phyloP scores from a whole-genome alignment of 352 stramenopile genomes.

The Aphanomyces invadans region DNA sequence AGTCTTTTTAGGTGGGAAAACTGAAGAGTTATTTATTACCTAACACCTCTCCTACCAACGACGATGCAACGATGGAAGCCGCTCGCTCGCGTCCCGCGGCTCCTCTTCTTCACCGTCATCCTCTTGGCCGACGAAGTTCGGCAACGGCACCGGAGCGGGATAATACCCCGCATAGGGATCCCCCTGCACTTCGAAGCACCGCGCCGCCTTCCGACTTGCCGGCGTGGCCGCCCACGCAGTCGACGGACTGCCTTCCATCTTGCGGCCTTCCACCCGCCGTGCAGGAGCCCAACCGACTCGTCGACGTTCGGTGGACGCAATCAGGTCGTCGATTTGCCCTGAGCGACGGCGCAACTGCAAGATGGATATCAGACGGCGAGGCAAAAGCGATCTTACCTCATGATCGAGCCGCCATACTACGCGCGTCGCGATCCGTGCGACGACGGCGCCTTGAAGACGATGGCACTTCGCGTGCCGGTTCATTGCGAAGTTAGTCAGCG shows the following conservation, averaged over 20 bases:
- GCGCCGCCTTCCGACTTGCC: no score
- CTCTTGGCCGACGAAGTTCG: background rate
- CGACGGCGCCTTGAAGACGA: background rate
- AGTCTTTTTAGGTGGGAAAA: background rate
- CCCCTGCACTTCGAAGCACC: no score
- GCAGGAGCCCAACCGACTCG: no score
- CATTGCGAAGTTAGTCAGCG: background rate
- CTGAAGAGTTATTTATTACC: background rate
- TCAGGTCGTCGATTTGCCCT: background rate
- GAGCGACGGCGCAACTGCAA: background rate
- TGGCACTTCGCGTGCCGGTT: background rate
- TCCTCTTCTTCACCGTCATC: background rate
- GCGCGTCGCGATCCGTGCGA: background rate
- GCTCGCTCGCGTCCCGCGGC: background rate
- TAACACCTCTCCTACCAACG: background rate
- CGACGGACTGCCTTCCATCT: no score
- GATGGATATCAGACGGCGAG: background rate
- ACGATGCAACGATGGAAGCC: background rate
- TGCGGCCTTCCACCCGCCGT: no score
- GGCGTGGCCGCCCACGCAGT: no score
- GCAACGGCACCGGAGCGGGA: background rate
- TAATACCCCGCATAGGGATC: background rate
- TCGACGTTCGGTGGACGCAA: background rate
- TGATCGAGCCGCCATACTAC: background rate
- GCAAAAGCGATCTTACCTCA: background rate